These are phyloP conservation scores for Cutaneotrichosporon daszewskae DNA, from an alignment of 1,284 basidiomycete genomes.

Conservation along the genomic window DNA sequence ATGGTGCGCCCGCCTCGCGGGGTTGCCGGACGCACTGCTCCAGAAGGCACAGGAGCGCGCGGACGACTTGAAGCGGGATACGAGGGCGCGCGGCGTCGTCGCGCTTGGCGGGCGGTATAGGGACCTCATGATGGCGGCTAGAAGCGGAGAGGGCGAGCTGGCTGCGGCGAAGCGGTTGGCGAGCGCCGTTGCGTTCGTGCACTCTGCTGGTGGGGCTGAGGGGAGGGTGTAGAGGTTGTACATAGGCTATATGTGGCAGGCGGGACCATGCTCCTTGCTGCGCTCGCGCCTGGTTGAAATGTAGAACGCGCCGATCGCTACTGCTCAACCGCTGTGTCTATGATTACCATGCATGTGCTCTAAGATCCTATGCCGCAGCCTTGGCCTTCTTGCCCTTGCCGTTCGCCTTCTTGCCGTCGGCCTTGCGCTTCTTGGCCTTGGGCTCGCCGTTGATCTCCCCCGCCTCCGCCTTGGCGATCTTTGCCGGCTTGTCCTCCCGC, in stretches of 20 bases:
- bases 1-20: slow-evolving; percentile 81
- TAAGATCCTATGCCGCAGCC: slow-evolving; percentile 1
- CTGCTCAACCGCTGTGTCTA: no score
- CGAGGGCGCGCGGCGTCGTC: slow-evolving; percentile 12
- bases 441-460: slow-evolving; percentile 14
- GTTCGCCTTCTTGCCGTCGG: slow-evolving; percentile 17
- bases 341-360: no score
- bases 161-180: slow-evolving; percentile 7
- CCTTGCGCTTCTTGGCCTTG: slow-evolving; percentile 14
- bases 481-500: slow-evolving; percentile 6
- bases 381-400: slow-evolving; percentile 14
- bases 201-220: neutral
- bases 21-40: slow-evolving; percentile 64
- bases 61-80: slow-evolving; percentile 53
- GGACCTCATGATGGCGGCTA: neutral
- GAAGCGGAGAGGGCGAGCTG: neutral
- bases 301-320: no score
- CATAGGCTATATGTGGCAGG: no score
- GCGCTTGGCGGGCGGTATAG: slow-evolving; percentile 6
- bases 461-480: slow-evolving; percentile 6
- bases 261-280: no score
- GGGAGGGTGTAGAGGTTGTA: no score
- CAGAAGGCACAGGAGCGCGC: slow-evolving; percentile 57
- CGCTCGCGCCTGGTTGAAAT: no score
- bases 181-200: slow-evolving; percentile 12